phyloP scores from a whole-genome alignment of 306 rosid genomes.

The Lathyrus sativus region DNA sequence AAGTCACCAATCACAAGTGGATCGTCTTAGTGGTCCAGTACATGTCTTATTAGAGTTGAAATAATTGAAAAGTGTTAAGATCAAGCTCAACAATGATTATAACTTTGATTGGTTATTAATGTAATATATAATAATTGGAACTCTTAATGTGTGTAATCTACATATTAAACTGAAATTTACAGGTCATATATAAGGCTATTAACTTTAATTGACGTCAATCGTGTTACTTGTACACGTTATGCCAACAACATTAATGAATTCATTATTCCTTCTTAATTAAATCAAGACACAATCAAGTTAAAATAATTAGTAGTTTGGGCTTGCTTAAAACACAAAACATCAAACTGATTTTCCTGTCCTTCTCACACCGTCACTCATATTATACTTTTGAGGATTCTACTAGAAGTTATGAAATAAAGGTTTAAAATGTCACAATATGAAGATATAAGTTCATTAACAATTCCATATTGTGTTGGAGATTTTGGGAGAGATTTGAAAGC shows the following conservation, averaged over 20 bases:
- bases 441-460: no score
- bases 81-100: slow-evolving; percentile 37
- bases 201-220: slow-evolving; percentile 46
- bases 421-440: slow-evolving; percentile 3
- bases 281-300: slow-evolving; percentile 46
- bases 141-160: slow-evolving; percentile 17
- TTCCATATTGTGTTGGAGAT: no score
- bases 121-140: slow-evolving; percentile 20
- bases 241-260: slow-evolving; percentile 42
- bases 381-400: slow-evolving; percentile 39
- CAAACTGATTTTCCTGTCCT: slow-evolving; percentile 41
- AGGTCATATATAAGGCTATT: slow-evolving; percentile 35
- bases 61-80: slow-evolving; percentile 29
- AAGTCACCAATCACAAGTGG: slow-evolving; percentile 3
- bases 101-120: slow-evolving; percentile 11
- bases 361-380: slow-evolving; percentile 43
- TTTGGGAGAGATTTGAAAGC: no score
- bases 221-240: slow-evolving; percentile 52
- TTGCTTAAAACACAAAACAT: slow-evolving; percentile 50
- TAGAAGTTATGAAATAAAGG: slow-evolving; percentile 46
- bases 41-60: slow-evolving; percentile 33
- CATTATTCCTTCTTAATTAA: slow-evolving; percentile 49
- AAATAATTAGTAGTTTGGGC: slow-evolving; percentile 44
- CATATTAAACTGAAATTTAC: slow-evolving; percentile 37
- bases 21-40: slow-evolving; percentile 24